Evolutionary conservation across 306 rosid species (phyloP).

Genomic region (Cucumis hystrix): DNA sequence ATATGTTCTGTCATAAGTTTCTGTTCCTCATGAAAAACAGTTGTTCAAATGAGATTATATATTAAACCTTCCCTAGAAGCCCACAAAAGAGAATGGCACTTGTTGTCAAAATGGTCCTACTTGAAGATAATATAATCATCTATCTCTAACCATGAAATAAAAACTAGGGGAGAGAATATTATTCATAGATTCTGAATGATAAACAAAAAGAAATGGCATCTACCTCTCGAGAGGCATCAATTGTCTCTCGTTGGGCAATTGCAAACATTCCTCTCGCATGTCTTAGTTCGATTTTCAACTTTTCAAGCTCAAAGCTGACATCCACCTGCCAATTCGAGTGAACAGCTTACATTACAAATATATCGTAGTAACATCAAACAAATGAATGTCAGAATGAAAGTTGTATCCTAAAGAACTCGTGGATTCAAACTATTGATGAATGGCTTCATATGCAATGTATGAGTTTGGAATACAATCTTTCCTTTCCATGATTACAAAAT

Average conservation of each 20-base stretch:
- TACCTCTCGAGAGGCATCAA: constrained; percentile 71
- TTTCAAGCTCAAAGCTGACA: constrained; percentile 66
- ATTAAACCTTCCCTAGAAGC: neutral
- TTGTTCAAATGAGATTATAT: neutral
- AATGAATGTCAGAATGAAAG: neutral
- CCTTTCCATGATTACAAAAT: neutral
- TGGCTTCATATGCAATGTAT: neutral
- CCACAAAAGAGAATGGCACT: neutral
- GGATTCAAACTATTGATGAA: neutral
- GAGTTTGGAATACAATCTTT: neutral
- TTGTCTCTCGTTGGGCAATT: constrained; percentile 59
- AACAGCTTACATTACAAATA: neutral
- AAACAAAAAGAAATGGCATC: constrained; percentile 5
- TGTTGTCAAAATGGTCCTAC: neutral
- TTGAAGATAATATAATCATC: neutral
- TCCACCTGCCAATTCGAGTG: constrained; percentile 38
- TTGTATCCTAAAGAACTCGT: neutral
- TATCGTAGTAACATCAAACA: neutral
- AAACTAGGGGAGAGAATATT: constrained; percentile 2
- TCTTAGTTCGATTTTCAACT: constrained; percentile 74
- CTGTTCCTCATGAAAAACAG: neutral
- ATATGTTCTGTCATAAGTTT: neutral
- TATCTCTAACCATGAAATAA: neutral
- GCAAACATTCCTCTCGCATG: constrained; percentile 84
- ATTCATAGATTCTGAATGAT: neutral